Evolutionary conservation across 345 rosid species (phyloP).

Genomic region (Limnanthes douglasii): DNA sequence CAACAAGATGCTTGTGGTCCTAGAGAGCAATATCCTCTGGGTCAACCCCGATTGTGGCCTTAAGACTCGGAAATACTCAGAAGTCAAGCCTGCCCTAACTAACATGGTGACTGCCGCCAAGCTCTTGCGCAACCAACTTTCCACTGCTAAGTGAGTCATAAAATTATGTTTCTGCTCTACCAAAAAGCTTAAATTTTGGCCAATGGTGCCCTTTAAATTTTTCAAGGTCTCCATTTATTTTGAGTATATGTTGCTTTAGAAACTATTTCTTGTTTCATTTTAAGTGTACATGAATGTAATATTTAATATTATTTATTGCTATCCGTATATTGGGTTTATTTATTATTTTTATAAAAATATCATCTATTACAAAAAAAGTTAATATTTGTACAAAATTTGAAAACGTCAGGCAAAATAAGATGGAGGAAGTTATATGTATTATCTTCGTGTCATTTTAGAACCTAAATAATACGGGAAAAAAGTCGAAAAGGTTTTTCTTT

Average conservation of each 20-base stretch:
- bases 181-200: not conserved
- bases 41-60: conserved; percentile 61
- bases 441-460: too few relatives aligned
- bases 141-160: conserved; percentile 9
- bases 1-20: conserved; percentile 53
- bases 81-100: conserved; percentile 40
- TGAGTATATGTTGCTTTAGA: not conserved
- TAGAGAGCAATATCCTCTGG: conserved; percentile 46
- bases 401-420: too few relatives aligned
- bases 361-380: too few relatives aligned
- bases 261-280: not conserved
- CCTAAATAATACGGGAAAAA: too few relatives aligned
- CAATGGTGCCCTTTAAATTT: not conserved
- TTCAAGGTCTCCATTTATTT: too few relatives aligned
- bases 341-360: too few relatives aligned
- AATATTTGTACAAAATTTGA: too few relatives aligned
- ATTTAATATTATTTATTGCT: too few relatives aligned
- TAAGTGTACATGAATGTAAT: too few relatives aligned
- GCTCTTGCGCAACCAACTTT: conserved; percentile 34
- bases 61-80: conserved; percentile 42
- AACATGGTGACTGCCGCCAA: conserved; percentile 55
- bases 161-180: conserved; percentile 3
- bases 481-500: too few relatives aligned
- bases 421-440: too few relatives aligned
- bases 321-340: too few relatives aligned